Percentiles rank a stretch among this genome's conserved stretches.
Conservation (phyloP, 345 rosid genomes). For the Salix exigua region DNA sequence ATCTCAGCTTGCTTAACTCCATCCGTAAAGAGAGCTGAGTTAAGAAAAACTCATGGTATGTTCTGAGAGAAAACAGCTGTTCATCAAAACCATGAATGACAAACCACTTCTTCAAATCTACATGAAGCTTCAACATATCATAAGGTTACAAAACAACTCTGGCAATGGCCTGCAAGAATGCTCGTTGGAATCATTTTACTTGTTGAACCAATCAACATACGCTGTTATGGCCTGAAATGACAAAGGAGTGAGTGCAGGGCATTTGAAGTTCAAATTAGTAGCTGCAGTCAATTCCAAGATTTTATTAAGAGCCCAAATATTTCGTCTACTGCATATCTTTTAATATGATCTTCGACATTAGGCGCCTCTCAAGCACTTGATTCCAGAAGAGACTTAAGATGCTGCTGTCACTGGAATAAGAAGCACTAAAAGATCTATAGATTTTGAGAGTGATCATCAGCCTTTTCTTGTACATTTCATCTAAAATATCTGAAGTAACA, state of each 20-base stretch:
- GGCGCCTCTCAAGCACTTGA: conserved; percentile 53
- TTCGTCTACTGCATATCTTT: conserved; percentile 41
- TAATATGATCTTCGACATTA: conserved; percentile 60
- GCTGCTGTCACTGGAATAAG: conserved; percentile 47
- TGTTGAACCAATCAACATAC: too few species aligned
- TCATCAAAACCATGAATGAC: too few species aligned
- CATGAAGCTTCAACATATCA: not conserved
- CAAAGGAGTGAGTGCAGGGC: too few species aligned
- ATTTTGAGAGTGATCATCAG: conserved; percentile 67
- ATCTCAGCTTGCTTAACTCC: not conserved
- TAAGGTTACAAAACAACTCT: not conserved
- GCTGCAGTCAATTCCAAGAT: not conserved
- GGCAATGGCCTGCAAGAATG: not conserved
- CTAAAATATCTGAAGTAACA: conserved; percentile 50
- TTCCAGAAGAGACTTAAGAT: conserved; percentile 68
- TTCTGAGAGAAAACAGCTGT: not conserved
- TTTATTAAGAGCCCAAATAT: not conserved
- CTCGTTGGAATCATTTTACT: not conserved
- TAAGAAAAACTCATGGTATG: not conserved
- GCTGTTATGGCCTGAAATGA: too few species aligned
- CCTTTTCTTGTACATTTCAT: conserved; percentile 71
- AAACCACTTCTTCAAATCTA: not conserved
- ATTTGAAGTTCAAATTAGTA: not conserved
- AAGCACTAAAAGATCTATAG: conserved; percentile 55
- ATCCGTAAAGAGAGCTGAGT: not conserved